These are phyloP conservation scores for Fomitopsis betulina DNA, from an alignment of 1,284 basidiomycete genomes.

Conservation along the genomic window DNA sequence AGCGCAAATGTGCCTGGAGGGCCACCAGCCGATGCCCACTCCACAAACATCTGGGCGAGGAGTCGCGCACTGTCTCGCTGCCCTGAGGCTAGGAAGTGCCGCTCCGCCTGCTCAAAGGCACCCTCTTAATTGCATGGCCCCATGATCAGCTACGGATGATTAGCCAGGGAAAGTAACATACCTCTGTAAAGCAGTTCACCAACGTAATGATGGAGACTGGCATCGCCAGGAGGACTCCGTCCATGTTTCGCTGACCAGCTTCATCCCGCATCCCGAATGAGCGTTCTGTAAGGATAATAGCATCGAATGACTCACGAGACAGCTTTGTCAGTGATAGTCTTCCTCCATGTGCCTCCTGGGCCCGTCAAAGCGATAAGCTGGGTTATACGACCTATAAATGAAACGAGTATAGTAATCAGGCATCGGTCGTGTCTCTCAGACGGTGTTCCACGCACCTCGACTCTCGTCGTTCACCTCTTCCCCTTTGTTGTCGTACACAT, in stretches of 20 bases:
- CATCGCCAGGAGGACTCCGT: slow-evolving; percentile 80
- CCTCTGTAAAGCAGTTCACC: slow-evolving; percentile 89
- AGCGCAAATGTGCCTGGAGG: slow-evolving; percentile 70
- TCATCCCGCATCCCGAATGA: background rate
- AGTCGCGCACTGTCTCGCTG: slow-evolving; percentile 83
- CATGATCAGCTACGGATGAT: background rate
- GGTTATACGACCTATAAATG: slow-evolving; percentile 60
- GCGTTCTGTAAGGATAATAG: background rate
- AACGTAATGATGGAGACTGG: slow-evolving; percentile 80
- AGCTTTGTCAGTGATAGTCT: slow-evolving; percentile 74
- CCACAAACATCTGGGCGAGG: slow-evolving; percentile 81
- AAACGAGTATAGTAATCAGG: background rate
- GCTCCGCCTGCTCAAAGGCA: slow-evolving; percentile 68
- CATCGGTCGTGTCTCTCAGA: background rate
- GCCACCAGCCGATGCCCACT: slow-evolving; percentile 59
- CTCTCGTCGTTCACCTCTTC: slow-evolving; percentile 69
- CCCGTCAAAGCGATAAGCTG: slow-evolving; percentile 80
- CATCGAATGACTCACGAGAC: slow-evolving; percentile 52
- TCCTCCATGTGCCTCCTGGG: slow-evolving; percentile 72
- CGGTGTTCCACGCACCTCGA: slow-evolving; percentile 49
- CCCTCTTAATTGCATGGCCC: slow-evolving; percentile 48
- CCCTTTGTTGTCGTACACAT: slow-evolving; percentile 73
- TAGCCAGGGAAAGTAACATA: slow-evolving; percentile 23
- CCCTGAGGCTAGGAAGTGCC: slow-evolving; percentile 78
- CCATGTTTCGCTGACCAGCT: slow-evolving; percentile 83